These are phyloP conservation scores for Xylariaceae sp. DNA, from an alignment of 2,329 filamentous ascomycete species.

Conservation along the genomic window DNA sequence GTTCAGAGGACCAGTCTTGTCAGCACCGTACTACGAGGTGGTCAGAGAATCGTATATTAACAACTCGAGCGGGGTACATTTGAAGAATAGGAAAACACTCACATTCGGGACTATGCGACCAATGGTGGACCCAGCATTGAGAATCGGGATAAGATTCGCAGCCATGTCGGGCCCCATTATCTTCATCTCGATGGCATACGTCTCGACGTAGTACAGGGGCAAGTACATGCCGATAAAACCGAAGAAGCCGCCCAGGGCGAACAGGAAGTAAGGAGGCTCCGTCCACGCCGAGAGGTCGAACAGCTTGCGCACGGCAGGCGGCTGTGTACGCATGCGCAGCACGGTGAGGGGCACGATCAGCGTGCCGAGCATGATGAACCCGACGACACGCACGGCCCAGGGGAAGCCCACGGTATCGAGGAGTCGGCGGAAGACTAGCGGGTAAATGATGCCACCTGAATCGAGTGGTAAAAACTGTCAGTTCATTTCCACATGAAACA, in stretches of 20 bases:
- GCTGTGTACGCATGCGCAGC: constrained; percentile 44
- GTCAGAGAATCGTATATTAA: too few species aligned
- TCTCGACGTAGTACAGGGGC: too few species aligned
- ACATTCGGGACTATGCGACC: too few species aligned
- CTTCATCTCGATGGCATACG: constrained; percentile 35
- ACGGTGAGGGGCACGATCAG: constrained; percentile 34
- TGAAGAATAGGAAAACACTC: too few species aligned
- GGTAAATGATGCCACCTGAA: constrained; percentile 43
- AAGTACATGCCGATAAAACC: constrained; percentile 51
- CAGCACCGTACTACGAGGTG: too few species aligned
- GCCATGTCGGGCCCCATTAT: constrained; percentile 38
- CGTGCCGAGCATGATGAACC: constrained; percentile 37
- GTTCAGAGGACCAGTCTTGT: too few species aligned
- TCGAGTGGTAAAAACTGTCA: too few species aligned
- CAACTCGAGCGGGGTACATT: too few species aligned
- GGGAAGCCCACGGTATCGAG: constrained; percentile 33
- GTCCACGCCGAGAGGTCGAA: constrained; percentile 48
- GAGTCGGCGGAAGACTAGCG: constrained; percentile 37
- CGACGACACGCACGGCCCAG: constrained; percentile 38
- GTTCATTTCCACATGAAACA: too few species aligned
- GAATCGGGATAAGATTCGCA: too few species aligned
- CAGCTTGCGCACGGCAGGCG: constrained; percentile 41
- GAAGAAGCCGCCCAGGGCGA: constrained; percentile 41
- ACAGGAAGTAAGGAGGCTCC: constrained; percentile 46
- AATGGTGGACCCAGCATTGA: too few species aligned